A percentile compares a stretch with the other conserved stretches of the same genome.
These are phyloP conservation scores for Aurifilum marmelostoma DNA, from an alignment of 2,329 filamentous ascomycete genomes.

Conservation along the genomic window DNA sequence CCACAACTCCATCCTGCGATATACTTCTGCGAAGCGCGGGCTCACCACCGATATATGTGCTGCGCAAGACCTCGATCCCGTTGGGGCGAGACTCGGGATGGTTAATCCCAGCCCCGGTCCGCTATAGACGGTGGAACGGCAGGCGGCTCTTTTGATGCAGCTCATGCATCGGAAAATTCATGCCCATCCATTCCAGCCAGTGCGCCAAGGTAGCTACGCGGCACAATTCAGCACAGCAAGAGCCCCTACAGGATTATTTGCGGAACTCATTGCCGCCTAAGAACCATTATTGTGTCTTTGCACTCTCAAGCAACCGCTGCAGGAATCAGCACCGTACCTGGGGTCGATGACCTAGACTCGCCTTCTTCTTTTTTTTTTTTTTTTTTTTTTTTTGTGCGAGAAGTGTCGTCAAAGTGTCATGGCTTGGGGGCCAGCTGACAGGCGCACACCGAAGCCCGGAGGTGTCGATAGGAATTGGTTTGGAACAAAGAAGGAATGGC, in stretches of 20 bases:
- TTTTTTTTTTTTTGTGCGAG: too few relatives aligned
- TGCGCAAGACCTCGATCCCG: background rate
- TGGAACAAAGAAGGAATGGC: background rate
- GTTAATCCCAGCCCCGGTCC: background rate
- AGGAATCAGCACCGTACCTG: too few relatives aligned
- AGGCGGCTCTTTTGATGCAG: slow-evolving; percentile 1
- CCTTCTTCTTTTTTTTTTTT: too few relatives aligned
- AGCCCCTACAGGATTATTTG: background rate
- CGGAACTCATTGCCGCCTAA: background rate
- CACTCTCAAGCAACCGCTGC: too few relatives aligned
- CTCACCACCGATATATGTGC: background rate
- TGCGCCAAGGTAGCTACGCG: background rate
- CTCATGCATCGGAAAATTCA: background rate
- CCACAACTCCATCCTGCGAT: background rate
- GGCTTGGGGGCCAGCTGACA: background rate
- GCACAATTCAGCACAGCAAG: background rate
- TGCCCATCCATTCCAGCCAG: background rate
- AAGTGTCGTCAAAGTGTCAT: too few relatives aligned
- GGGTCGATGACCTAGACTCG: too few relatives aligned
- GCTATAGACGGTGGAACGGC: background rate
- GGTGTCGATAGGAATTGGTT: background rate
- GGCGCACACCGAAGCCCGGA: background rate
- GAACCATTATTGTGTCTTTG: background rate
- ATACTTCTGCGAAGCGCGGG: background rate
- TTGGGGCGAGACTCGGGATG: background rate